These are phyloP conservation scores for Ophiostoma sp. DNA, from an alignment of 2,329 filamentous ascomycete species.

Conservation along the genomic window DNA sequence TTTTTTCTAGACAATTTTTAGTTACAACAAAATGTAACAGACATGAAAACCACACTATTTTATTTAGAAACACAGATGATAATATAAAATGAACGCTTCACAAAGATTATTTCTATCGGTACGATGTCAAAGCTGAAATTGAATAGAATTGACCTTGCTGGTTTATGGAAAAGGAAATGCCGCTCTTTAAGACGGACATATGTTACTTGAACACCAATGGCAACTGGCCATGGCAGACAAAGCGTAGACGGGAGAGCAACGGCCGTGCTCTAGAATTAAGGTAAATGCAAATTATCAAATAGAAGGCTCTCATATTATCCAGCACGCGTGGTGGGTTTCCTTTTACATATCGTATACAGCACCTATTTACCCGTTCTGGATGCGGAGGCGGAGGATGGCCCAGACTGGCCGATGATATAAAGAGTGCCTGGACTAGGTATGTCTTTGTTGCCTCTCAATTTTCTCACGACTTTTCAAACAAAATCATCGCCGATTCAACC, in stretches of 20 bases:
- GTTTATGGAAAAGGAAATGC: too few species aligned
- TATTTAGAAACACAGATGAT: too few species aligned
- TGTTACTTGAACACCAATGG: too few species aligned
- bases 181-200: too few species aligned
- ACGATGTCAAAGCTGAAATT: too few species aligned
- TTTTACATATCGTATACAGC: neutral
- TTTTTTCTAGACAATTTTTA: neutral
- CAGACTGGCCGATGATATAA: constrained; percentile 1
- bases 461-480: neutral
- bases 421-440: neutral
- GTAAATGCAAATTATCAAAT: neutral
- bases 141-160: too few species aligned
- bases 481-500: neutral
- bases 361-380: constrained; percentile 16
- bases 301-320: neutral
- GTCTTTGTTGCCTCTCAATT: neutral
- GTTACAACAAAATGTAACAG: too few species aligned
- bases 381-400: constrained; percentile 17
- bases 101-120: too few species aligned
- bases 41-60: too few species aligned
- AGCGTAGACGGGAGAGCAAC: neutral
- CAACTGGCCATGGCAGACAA: neutral
- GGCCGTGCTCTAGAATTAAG: neutral
- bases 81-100: too few species aligned
- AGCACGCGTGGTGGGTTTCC: neutral